These are phyloP conservation scores for Clavispora carvajalis DNA, from an alignment of 805 yeast species.

Conservation along the genomic window DNA sequence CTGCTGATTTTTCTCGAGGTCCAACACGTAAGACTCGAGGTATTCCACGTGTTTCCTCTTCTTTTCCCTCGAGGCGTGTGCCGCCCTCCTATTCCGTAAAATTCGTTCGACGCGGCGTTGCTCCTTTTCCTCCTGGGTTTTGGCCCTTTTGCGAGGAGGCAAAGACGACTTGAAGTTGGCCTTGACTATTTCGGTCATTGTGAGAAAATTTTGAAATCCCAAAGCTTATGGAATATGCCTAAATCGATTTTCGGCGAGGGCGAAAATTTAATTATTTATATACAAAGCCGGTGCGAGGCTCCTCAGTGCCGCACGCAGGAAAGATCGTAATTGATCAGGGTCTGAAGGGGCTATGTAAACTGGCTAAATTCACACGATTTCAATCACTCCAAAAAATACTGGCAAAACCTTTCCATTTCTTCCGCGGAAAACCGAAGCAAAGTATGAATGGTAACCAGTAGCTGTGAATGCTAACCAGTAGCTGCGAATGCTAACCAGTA, in stretches of 20 bases:
- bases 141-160: constrained; percentile 95
- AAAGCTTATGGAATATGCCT: too few relatives aligned
- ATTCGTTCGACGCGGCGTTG: constrained; percentile 93
- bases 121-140: constrained; percentile 94
- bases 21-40: constrained; percentile 56
- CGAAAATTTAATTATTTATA: background rate
- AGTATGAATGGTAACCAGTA: too few relatives aligned
- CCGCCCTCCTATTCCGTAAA: constrained; percentile 90
- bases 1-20: constrained; percentile 34
- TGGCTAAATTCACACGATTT: too few relatives aligned
- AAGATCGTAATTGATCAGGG: too few relatives aligned
- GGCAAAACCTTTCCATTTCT: too few relatives aligned
- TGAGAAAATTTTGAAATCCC: background rate
- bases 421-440: too few relatives aligned
- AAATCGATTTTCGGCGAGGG: too few relatives aligned
- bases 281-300: background rate
- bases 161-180: constrained; percentile 42
- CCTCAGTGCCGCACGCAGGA: background rate
- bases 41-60: constrained; percentile 88
- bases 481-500: too few relatives aligned
- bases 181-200: constrained; percentile 9
- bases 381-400: too few relatives aligned
- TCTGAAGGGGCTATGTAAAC: too few relatives aligned
- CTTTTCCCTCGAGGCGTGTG: constrained; percentile 95
- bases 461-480: too few relatives aligned